Conservation (phyloP, 2,329 filamentous ascomycete genomes). For the Arthrobotrys sphaeroides region DNA sequence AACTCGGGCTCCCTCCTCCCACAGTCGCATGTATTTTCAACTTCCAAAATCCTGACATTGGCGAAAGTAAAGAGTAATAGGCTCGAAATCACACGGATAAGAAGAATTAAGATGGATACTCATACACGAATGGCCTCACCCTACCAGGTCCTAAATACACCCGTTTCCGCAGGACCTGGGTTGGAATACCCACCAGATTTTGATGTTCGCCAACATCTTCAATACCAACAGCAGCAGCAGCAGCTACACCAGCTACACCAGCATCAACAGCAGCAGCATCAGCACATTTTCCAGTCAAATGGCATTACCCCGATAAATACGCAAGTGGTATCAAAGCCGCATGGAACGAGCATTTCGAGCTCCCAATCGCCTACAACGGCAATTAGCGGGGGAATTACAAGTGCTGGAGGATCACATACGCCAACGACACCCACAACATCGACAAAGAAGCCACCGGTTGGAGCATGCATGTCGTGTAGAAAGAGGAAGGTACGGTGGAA, state of each 20-base stretch:
- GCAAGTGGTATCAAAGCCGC: conserved; percentile 28
- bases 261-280: conserved; percentile 37
- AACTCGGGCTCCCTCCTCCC: conserved; percentile 17
- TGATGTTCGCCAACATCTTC: conserved; percentile 48
- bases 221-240: conserved; percentile 41
- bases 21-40: conserved; percentile 29
- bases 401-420: conserved; percentile 33
- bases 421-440: conserved; percentile 46
- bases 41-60: conserved; percentile 19
- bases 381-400: conserved; percentile 23
- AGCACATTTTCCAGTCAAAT: conserved; percentile 44
- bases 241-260: conserved; percentile 12
- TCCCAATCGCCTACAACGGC: conserved; percentile 46
- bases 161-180: conserved; percentile 34
- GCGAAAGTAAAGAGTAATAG: conserved; percentile 9
- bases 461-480: conserved; percentile 51
- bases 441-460: conserved; percentile 44
- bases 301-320: conserved; percentile 51
- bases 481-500: conserved; percentile 47
- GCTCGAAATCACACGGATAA: not conserved
- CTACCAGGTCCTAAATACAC: conserved; percentile 44
- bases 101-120: conserved; percentile 35
- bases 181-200: conserved; percentile 49
- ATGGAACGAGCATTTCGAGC: conserved; percentile 28
- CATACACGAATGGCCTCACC: conserved; percentile 40